Percentiles rank a stretch among this genome's conserved stretches.
Evolutionary conservation across 495 filamentous ascomycete genomes (phyloP).

Genomic region (Cercophora samala): DNA sequence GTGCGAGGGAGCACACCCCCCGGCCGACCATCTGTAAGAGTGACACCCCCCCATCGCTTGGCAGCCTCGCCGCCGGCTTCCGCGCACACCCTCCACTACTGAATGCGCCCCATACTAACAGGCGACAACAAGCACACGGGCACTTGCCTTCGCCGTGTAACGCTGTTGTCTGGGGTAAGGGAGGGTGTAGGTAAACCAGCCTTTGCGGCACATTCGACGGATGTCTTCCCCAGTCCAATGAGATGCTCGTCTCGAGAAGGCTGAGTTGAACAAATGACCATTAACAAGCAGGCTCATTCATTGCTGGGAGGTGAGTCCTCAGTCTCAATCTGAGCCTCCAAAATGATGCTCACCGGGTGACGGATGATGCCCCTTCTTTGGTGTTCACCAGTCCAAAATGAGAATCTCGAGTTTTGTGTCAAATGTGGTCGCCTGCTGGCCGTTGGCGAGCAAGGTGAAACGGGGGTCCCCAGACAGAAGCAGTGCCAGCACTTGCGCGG

Average conservation of each 20-base stretch:
- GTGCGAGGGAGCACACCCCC: not conserved
- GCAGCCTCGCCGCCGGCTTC: conserved; percentile 12
- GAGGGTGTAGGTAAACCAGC: conserved; percentile 6
- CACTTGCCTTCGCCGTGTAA: not conserved
- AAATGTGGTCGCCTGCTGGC: conserved; percentile 8
- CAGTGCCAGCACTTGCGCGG: conserved; percentile 11
- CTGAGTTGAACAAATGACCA: conserved; percentile 23
- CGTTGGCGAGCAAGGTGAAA: conserved; percentile 21
- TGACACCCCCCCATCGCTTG: not conserved
- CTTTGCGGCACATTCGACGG: conserved; percentile 3
- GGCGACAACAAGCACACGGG: not conserved
- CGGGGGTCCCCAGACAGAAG: conserved; percentile 6
- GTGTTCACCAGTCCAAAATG: not conserved
- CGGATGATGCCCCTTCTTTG: conserved; percentile 4
- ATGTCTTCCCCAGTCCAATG: conserved; percentile 15
- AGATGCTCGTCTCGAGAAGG: not conserved
- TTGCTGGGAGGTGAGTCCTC: not conserved
- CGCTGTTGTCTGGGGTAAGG: not conserved
- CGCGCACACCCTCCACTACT: conserved; percentile 1
- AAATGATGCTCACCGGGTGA: conserved; percentile 8
- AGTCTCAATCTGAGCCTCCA: not conserved
- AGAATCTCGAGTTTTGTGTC: conserved; percentile 1
- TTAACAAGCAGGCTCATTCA: conserved; percentile 1
- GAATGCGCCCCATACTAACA: not conserved
- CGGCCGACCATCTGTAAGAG: not conserved